Base-by-base conservation (phyloP, 140 eudicot genomes). In the Cichorium intybus region DNA sequence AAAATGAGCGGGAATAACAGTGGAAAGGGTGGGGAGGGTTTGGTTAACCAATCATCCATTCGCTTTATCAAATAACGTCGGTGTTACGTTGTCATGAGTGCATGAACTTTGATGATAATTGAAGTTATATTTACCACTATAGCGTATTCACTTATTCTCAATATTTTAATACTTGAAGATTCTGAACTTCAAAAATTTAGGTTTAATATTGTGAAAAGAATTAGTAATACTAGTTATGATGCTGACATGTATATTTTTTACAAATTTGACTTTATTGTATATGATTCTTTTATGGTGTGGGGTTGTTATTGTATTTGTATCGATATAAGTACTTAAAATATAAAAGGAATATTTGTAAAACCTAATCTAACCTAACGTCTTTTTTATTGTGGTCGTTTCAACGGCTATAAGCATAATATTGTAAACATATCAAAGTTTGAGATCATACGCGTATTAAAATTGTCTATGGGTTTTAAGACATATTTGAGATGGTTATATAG, bases 1-100 rank as follows among this genome's bases (percentile, higher is more conserved):
- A 56, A 81, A 81, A 51, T 26, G 81, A 75, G 87, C 83, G 83
- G 83, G 87, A 85, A 75, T 81, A 35, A 81, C 68, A 53, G 62
- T 81, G 72, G 52, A 31, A 8, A 14, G 14, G 23, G 31, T n/a
- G 31, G 15, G 31, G 64, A 2, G 64, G 31, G 65, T 68, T 63
- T 43, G 21, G 77, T 43, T 74, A 45, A 27, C 66, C 48, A 35
- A 57, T 56, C 68, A 57, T 58, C 77, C 11, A 2, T 28, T 46
- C 68, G 15, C 45, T 46, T 65, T 64, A 31, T 34, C 11, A 15
- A 52, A 56, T 56, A 64, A 74, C 73, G 68, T 74, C 50, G 53
- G 73, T 66, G 37, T 74, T 74, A 74, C 79, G 79, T 14, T 74
- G 65, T 52, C 73, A 57, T 56, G 45, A 64, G 48, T 60, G 54